Base-by-base conservation (phyloP, 257 asterid genomes). In the Osmanthus fragrans region DNA sequence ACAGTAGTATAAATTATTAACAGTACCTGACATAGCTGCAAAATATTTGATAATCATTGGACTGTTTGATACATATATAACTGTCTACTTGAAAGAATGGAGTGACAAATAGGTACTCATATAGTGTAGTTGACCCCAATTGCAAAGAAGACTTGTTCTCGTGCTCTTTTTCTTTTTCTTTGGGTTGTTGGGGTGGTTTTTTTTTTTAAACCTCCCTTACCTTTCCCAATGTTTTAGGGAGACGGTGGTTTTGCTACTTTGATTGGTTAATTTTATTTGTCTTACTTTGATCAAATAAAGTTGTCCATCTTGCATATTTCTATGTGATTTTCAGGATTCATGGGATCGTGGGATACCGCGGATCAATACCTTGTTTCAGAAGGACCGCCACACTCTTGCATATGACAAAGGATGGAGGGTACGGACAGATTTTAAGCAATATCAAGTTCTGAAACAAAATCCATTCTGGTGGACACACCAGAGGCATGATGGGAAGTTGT, bases 391-490 rank as follows among this genome's bases (percentile, higher is more conserved):
- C 84, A 96, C 99, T 75, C 98, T 96, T 83, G 99, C 99, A 49
- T 96, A 96, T 78, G 99, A 96, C 86, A 96, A 96, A 87, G 99
- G 99, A 42, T 96, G 99, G 98, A 87, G 99, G 78, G 99, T 96
- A 68, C 87, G 99, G 75, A 96, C 99, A 70, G 98, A 96, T 84
- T 93, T 96, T 85, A 96, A 96, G 83, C 99, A 96, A 81, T 96
- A 93, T 88, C 99, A 96, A 87, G 99, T 96, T 80, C 90, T 96
- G 84, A 96, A 96, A 80, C 99, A 96, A 82, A 96, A 96, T 85
- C 99, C 99, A 1, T 96, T 96, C 86, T 96, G 99, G 99, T 96
- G 99, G 99, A 96, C 98, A 11, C 99, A 96, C 85, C 99, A 96
- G 90, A 93, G 99, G 85, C 98, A 96, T 71, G 99, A 96, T 80